phyloP scores from a whole-genome alignment of 345 rosid species.

The Rhodamnia argentea region DNA sequence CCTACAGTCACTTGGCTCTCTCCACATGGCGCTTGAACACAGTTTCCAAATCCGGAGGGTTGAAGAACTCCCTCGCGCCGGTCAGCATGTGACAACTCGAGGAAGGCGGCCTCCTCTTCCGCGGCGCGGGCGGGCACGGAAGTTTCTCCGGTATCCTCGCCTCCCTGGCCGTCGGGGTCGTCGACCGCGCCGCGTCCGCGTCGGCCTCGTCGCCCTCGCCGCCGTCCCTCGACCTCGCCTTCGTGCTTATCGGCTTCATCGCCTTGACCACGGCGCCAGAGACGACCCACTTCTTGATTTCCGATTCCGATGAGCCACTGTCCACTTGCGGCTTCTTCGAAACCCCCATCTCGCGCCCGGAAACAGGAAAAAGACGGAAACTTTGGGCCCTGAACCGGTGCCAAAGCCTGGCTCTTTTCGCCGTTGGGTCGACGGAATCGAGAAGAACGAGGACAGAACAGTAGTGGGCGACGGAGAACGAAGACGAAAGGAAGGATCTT shows the following conservation, averaged over 20 bases:
- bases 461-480: not conserved
- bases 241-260: constrained; percentile 23
- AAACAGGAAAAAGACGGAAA: not conserved
- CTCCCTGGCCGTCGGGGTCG: constrained; percentile 26
- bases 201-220: not conserved
- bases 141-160: constrained; percentile 17
- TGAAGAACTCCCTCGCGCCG: constrained; percentile 28
- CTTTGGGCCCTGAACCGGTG: not conserved
- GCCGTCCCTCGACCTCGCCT: constrained; percentile 6
- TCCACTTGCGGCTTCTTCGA: constrained; percentile 12
- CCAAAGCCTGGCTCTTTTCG: not conserved
- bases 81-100: constrained; percentile 8
- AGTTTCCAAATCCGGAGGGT: constrained; percentile 38
- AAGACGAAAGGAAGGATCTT: not conserved
- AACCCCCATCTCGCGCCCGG: constrained; percentile 1
- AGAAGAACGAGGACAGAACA: not conserved
- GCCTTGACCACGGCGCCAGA: constrained; percentile 8
- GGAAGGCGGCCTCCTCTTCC: constrained; percentile 21
- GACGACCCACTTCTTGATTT: constrained; percentile 9
- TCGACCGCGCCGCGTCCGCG: constrained; percentile 6
- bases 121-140: constrained; percentile 35
- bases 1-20: not conserved
- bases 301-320: not conserved
- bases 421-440: not conserved
- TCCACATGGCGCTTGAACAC: constrained; percentile 19